Evolutionary conservation across 2,329 filamentous ascomycete species (phyloP).

Genomic region (Fusarium nygamai): DNA sequence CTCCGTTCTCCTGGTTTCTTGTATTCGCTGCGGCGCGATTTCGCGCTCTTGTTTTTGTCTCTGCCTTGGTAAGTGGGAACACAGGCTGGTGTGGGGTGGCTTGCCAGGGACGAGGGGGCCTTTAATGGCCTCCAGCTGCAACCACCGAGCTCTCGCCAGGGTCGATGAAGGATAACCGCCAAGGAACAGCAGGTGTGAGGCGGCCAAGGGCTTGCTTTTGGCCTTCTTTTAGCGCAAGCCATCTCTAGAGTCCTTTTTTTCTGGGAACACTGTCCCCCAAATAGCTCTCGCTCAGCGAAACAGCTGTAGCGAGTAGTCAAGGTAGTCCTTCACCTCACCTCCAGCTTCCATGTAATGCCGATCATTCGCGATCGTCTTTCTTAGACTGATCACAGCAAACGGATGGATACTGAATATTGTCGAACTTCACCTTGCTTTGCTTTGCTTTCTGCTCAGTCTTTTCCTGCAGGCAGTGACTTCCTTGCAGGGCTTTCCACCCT

Average conservation of each 20-base stretch:
- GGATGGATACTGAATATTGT: constrained; percentile 1
- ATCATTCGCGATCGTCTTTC: constrained; percentile 6
- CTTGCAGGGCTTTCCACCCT: constrained; percentile 9
- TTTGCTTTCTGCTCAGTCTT: constrained; percentile 4
- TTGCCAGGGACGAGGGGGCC: constrained; percentile 23
- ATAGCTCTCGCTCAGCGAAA: constrained; percentile 1
- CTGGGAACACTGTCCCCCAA: constrained; percentile 14
- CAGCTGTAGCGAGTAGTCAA: not conserved
- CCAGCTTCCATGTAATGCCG: constrained; percentile 23
- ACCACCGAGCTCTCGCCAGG: constrained; percentile 24
- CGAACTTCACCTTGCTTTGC: constrained; percentile 15
- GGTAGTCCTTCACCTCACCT: constrained; percentile 19
- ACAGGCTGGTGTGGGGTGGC: constrained; percentile 28
- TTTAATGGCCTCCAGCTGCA: constrained; percentile 2
- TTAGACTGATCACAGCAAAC: not conserved
- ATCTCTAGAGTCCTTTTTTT: not conserved
- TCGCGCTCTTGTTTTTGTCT: not conserved
- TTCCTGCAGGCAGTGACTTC: constrained; percentile 5
- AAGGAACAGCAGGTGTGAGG: constrained; percentile 13
- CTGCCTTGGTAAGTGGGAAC: not conserved
- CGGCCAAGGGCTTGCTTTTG: constrained; percentile 15
- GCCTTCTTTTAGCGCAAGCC: constrained; percentile 21
- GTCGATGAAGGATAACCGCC: constrained; percentile 13
- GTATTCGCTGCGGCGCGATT: not conserved
- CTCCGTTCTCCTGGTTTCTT: not conserved